A percentile compares a stretch with the other conserved stretches of the same genome.
Evolutionary conservation across 73 alveolate genomes (phyloP).

Genomic region (Tetrahymena malaccensis): DNA sequence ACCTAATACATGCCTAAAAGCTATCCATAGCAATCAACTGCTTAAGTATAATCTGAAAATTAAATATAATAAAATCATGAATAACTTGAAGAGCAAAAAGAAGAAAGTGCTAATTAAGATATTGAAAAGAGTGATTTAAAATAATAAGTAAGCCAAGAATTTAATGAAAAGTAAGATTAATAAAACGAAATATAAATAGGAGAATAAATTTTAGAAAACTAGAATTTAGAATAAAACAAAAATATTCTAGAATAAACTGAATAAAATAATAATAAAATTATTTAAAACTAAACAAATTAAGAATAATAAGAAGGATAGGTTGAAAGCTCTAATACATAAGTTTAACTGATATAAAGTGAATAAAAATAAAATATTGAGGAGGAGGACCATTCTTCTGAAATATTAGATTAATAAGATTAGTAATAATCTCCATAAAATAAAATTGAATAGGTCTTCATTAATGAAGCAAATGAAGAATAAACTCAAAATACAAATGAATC

Average conservation of each 20-base stretch:
- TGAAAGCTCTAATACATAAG: not conserved
- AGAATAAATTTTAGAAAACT: too few species aligned
- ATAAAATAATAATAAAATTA: too few species aligned
- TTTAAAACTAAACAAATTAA: not conserved
- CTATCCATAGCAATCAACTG: not conserved
- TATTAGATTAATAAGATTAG: not conserved
- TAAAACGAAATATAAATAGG: too few species aligned
- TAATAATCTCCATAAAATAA: not conserved
- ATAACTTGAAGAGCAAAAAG: not conserved
- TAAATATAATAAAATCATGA: not conserved
- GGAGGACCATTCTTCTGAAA: not conserved
- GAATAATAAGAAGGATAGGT: not conserved
- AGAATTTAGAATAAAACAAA: too few species aligned
- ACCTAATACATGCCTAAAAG: not conserved
- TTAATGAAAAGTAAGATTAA: too few species aligned
- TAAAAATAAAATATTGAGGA: not conserved
- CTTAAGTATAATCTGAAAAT: not conserved
- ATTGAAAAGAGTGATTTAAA: too few species aligned
- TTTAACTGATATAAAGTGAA: not conserved
- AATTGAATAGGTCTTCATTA: too few species aligned
- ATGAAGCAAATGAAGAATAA: not conserved
- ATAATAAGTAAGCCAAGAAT: too few species aligned
- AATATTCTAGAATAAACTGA: too few species aligned
- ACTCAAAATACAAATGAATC: too few species aligned
- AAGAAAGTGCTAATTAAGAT: too few species aligned